phyloP scores from a whole-genome alignment of 345 rosid species.

The Brassica carinata region DNA sequence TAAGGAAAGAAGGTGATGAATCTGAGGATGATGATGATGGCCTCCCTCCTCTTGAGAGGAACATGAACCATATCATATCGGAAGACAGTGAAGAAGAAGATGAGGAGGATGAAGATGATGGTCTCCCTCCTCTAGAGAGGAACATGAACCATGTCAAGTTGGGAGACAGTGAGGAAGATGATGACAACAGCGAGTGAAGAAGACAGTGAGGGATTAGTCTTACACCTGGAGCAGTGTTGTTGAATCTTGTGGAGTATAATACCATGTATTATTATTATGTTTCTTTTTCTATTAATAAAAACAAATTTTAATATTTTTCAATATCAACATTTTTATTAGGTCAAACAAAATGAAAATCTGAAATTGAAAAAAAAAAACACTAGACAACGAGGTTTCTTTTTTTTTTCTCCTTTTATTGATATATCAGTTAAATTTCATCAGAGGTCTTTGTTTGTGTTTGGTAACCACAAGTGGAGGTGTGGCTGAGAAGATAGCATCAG shows the following conservation, averaged over 20 bases:
- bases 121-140: constrained; percentile 88
- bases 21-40: constrained; percentile 59
- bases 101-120: constrained; percentile 51
- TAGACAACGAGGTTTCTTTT: neutral
- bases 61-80: constrained; percentile 69
- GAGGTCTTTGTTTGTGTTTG: neutral
- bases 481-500: constrained; percentile 91
- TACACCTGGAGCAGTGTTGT: neutral
- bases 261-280: constrained; percentile 13
- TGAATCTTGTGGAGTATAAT: constrained; percentile 9
- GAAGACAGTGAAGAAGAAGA: constrained; percentile 57
- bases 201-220: constrained; percentile 50
- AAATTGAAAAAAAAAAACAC: neutral
- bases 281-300: neutral
- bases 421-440: constrained; percentile 4
- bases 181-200: constrained; percentile 43
- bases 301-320: neutral
- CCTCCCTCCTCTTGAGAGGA: constrained; percentile 89
- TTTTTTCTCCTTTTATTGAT: neutral
- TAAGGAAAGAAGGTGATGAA: constrained; percentile 42
- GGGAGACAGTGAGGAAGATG: constrained; percentile 62
- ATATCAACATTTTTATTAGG: constrained; percentile 5
- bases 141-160: constrained; percentile 73
- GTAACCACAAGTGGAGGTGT: constrained; percentile 65
- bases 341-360: constrained; percentile 30